Base-by-base conservation (phyloP, 805 yeast species). In the Pichia ethanolica region DNA sequence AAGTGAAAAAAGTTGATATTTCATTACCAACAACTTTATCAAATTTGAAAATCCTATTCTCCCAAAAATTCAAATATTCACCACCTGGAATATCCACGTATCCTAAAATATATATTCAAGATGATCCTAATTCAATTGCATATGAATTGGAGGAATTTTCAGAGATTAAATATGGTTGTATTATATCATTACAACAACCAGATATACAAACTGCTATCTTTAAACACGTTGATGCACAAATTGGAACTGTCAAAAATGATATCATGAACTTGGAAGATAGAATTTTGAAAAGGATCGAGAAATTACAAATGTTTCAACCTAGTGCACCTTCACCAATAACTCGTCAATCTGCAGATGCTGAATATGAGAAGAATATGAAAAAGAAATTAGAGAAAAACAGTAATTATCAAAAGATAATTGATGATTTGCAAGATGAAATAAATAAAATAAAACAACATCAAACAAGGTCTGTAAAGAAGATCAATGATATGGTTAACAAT, bases 1-100 rank as follows among this genome's bases (percentile, higher is more conserved):
- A 71, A 49, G 81, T 83, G 1, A 84, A 81, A 60, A 83, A 81
- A 56, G 77, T 75, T 1, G 57, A 59, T 3, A 59, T 77, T 2
- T 64, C 63, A 35, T 57, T 71, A 12, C 82, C 82, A 1, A 64
- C 78, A 3, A 67, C 82, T 0, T 59, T 75, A 43, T 75, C 82
- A 4, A 71, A 81, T 3, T 59, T 86, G 35, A 73, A 93, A 42
- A 71, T 89, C 1, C 68, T 86, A 27, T 91, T 91, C 60, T 86
- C 90, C 6, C 96, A 91, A 59, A 86, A 81, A 57, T 90, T 89
- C 68, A 88, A 91, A 2, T 89, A 84, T 62, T 77, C 91, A 0
- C 93, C 95, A 0, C 47, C 56, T 5, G 58, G 54, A 12, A 51
- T 55, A 7, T 66, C 78, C 1, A 20, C 52, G 5, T 88, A 89